These are phyloP conservation scores for Porcisia deanei DNA, from an alignment of 208 protist species.

Conservation along the genomic window DNA sequence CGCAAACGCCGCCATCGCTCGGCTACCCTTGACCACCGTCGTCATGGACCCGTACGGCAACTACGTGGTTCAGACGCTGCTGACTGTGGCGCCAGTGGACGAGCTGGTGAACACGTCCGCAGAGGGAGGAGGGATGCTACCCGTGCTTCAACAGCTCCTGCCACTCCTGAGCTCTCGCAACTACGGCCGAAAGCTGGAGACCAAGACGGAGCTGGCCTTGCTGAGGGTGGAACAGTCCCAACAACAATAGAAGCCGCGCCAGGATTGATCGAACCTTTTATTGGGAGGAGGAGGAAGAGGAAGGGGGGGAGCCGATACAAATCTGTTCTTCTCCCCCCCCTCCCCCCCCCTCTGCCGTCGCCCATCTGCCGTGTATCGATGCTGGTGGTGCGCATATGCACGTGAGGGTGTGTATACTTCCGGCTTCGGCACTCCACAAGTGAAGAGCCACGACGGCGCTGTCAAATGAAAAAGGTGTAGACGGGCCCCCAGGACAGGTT, in stretches of 20 bases:
- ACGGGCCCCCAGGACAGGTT: too few relatives aligned
- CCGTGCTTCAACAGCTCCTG: constrained; percentile 38
- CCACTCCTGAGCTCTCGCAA: constrained; percentile 48
- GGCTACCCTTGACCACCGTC: constrained; percentile 59
- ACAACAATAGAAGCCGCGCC: constrained; percentile 18
- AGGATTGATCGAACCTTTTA: not conserved
- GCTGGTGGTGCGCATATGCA: constrained; percentile 2
- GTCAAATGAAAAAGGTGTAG: too few relatives aligned
- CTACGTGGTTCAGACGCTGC: constrained; percentile 97
- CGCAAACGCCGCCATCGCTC: constrained; percentile 7
- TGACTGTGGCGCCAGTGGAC: constrained; percentile 75
- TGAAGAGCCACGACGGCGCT: too few relatives aligned
- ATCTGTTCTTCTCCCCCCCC: not conserved
- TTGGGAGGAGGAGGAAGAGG: not conserved
- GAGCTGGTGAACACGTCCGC: constrained; percentile 35
- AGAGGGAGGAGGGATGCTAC: constrained; percentile 37
- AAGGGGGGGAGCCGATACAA: not conserved
- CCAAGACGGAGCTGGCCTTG: constrained; percentile 54
- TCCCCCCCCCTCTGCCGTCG: not conserved
- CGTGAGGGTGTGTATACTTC: not conserved
- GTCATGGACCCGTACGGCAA: constrained; percentile 95
- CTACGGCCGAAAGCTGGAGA: constrained; percentile 68
- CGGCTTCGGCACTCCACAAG: too few relatives aligned
- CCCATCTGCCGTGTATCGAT: not conserved
- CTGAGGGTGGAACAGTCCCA: constrained; percentile 40